Base-by-base conservation (phyloP, 768 basidiomycete species). In the Boletus bicolor region DNA sequence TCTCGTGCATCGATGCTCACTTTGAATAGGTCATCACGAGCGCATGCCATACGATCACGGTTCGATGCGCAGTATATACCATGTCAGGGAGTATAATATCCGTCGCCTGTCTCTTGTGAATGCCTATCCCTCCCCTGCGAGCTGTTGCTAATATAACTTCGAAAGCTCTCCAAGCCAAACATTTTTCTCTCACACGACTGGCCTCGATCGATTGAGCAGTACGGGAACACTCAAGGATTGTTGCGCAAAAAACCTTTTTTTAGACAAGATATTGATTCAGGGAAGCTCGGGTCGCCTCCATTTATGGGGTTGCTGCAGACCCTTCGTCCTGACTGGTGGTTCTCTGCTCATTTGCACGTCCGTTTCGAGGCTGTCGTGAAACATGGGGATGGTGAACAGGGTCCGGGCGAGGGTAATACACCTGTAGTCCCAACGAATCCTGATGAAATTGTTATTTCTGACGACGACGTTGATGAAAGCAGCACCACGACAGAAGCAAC, bases 111-210 rank as follows among this genome's bases (percentile, higher is more conserved):
- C 91, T 26, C 81, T 90, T 37, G 88, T 88, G 65, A 37, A 80
- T 69, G 15, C 17, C 4, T 44, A 42, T 41, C 32, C 11, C 26
- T 54, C 35, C 10, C 2, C 8, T 6, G 28, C 19, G 28, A 28
- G 6, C 12, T 19, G 35, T 38, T 39, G 12, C 44, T 55, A 24
- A 54, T n/a, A 49, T 51, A 34, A 7, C 5, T 28, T 49, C 12
- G 30, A 54, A 54, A 79, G 89, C 76, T 89, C 37, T 78, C 85
- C 5, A 76, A 79, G 10, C 80, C 86, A 7, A 73, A 84, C 30
- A 80, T 98, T 28, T 91, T 98, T 76, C 78, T 98, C 36, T 98
- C 95, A 2, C 96, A 99, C 68, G 97, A 98, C 72, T 99, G 96
- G 97, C 97, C 97, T 0, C 80, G 82, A 41, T 79, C 79, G 2